These are phyloP conservation scores for Oxyria digyna DNA, from an alignment of 148 eudicot species.

Conservation along the genomic window DNA sequence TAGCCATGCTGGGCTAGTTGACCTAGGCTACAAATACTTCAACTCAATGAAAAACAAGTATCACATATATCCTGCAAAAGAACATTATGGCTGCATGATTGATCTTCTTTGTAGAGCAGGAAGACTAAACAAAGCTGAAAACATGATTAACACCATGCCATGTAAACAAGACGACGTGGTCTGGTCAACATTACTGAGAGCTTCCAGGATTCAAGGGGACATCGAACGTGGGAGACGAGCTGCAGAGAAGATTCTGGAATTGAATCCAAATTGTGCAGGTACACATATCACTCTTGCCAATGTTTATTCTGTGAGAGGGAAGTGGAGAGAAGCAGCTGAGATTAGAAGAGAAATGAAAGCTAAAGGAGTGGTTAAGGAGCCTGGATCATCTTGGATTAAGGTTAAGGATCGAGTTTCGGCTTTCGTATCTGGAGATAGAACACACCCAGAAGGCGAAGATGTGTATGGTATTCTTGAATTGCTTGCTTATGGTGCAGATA, in stretches of 20 bases:
- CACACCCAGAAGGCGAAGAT: conserved; percentile 40
- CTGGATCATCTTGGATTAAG: conserved; percentile 91
- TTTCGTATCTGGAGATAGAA: conserved; percentile 63
- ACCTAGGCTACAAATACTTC: conserved; percentile 53
- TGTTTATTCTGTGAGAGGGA: conserved; percentile 58
- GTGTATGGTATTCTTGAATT: conserved; percentile 43
- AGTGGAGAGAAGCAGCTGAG: conserved; percentile 71
- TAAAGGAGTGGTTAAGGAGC: conserved; percentile 72
- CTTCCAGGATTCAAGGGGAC: conserved; percentile 59
- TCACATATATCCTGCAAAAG: conserved; percentile 44
- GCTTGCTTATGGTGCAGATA: conserved; percentile 32
- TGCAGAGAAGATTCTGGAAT: conserved; percentile 48
- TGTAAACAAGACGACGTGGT: conserved; percentile 58
- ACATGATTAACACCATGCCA: conserved; percentile 68
- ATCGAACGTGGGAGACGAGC: conserved; percentile 52
- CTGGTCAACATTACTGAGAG: conserved; percentile 79
- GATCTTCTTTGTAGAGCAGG: conserved; percentile 87
- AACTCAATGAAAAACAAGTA: conserved; percentile 39
- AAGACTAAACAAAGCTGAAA: conserved; percentile 57
- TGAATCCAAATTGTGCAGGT: conserved; percentile 60
- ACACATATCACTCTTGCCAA: conserved; percentile 69
- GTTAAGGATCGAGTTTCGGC: conserved; percentile 51
- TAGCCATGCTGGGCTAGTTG: conserved; percentile 79
- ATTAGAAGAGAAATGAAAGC: conserved; percentile 63
- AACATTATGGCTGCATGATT: conserved; percentile 90